phyloP scores from a whole-genome alignment of 106 monocot species.

The Gastrodia elata region DNA sequence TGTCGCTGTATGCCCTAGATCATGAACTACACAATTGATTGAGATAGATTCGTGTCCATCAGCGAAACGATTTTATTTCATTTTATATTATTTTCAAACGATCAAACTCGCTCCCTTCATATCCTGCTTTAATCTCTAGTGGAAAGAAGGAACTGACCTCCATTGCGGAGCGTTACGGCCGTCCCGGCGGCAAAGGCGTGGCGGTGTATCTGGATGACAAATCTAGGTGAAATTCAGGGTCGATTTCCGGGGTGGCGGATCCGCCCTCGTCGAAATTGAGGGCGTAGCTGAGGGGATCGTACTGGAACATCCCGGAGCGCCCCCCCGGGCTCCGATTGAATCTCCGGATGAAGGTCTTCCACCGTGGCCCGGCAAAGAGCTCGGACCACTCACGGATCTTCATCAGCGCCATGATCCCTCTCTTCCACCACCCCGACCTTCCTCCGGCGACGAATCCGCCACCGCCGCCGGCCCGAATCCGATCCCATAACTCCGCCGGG shows the following conservation, averaged over 20 bases:
- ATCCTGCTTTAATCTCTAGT: too few species aligned
- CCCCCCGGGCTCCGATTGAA: constrained; percentile 14
- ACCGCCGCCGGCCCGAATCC: neutral
- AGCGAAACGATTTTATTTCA: too few species aligned
- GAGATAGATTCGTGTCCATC: too few species aligned
- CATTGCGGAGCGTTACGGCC: too few species aligned
- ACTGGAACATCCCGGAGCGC: constrained; percentile 22
- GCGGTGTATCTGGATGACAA: constrained; percentile 64
- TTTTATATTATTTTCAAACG: too few species aligned
- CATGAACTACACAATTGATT: too few species aligned
- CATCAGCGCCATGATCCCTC: neutral
- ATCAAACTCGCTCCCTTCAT: too few species aligned
- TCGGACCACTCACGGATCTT: constrained; percentile 51
- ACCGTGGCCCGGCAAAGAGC: constrained; percentile 48
- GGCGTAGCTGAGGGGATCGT: constrained; percentile 45
- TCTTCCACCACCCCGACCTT: neutral
- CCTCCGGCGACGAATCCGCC: neutral
- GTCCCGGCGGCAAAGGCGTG: constrained; percentile 18
- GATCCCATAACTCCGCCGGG: neutral
- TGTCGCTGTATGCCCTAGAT: too few species aligned
- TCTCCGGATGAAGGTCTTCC: constrained; percentile 66
- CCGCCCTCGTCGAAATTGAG: constrained; percentile 75
- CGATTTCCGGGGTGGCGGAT: constrained; percentile 12
- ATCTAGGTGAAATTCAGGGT: constrained; percentile 21
- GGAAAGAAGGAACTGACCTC: too few species aligned